Base-by-base conservation (phyloP, 306 rosid species). In the Vigna radiata region DNA sequence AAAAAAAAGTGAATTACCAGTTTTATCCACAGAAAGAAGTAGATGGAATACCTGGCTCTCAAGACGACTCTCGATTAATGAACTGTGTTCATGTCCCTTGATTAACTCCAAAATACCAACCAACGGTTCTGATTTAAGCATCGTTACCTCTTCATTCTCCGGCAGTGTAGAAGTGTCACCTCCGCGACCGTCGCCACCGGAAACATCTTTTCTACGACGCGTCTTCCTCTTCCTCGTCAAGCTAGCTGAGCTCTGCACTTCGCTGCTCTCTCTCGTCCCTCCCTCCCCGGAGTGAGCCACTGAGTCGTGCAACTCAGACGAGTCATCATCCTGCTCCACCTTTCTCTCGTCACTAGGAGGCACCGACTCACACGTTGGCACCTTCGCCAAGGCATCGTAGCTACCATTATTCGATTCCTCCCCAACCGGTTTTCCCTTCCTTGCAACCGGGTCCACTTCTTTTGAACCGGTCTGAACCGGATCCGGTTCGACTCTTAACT, bases 161-260 rank as follows among this genome's bases (percentile, higher is more conserved):
- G 76, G 67, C 29, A 62, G 23, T 27, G 67, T 80, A 5, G 77
- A 27, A 2, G 62, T 11, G 0, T 8, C 63, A 0, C 17, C 83
- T 4, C 64, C 75, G 23, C 79, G 19, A 47, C 76, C 73, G 15
- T 70, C 73, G 0, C 68, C 62, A 27, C 79, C 84, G 10, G 85
- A 46, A 37, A 75, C 63, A 56, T 89, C 89, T 85, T 72, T 77
- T 63, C 83, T 84, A 46, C 73, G 78, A 19, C 85, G 83, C 21
- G 74, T 27, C 31, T 79, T 86, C 83, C 84, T 76, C 80, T 62
- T 88, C 43, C 88, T 61, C 25, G 96, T 84, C 66, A 93, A 81
- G 19, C 94, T 93, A 58, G 90, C 91, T n/a, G 94, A 93, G 81
- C 96, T 93, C 39, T 93, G 96, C 63, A 90, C 96, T 58, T 89